Evolutionary conservation across 1,284 basidiomycete genomes (phyloP), one percentile per base, ranked within the genome.

Genomic region (Blastosporella zonata): DNA sequence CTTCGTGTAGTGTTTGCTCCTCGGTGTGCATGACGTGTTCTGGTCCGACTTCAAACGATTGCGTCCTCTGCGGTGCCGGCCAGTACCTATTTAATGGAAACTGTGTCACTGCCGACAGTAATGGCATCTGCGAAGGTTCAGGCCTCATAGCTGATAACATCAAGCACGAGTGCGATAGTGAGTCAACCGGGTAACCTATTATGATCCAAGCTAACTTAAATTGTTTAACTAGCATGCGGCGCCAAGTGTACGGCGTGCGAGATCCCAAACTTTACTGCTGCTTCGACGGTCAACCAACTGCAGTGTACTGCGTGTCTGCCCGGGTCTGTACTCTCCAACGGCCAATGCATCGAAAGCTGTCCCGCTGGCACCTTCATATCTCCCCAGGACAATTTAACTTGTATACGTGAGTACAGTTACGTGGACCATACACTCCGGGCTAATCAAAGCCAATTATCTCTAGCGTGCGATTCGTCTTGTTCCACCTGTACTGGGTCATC

Each of bases 121-220:
- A 80, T 53, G 90, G 90, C 10, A 78, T 89, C 15, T 93, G 90
- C 65, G 66, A 77, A 34, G 80, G 84, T 21, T 75, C 84, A 5
- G 78, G 72, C 53, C 66, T 88, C 51, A 77, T 93, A 34, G 87
- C 81, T n/a, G 86, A 93, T 58, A 90, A 90, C 58, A 77, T 79
- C 59, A 93, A 91, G 68, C 70, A 78, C 18, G 78, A 82, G 56
- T 93, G 90, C 60, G 88, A 92, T 59, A 77, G 89, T 90, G 60
- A 63, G 86, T 76, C 2, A 29, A 40, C 50, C 4, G 38, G 13
- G 9, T 41, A 23, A 34, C 34, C 49, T 17, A 20, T 31, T 15
- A 23, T 21, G 18, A 20, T 23, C n/a, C 12, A 13, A 21, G 48
- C n/a, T 40, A n/a, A n/a, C 43, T 40, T 37, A 46, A 15, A 35